These are phyloP conservation scores for Falciphora oryzae DNA, from an alignment of 2,329 filamentous ascomycete species.

Conservation along the genomic window DNA sequence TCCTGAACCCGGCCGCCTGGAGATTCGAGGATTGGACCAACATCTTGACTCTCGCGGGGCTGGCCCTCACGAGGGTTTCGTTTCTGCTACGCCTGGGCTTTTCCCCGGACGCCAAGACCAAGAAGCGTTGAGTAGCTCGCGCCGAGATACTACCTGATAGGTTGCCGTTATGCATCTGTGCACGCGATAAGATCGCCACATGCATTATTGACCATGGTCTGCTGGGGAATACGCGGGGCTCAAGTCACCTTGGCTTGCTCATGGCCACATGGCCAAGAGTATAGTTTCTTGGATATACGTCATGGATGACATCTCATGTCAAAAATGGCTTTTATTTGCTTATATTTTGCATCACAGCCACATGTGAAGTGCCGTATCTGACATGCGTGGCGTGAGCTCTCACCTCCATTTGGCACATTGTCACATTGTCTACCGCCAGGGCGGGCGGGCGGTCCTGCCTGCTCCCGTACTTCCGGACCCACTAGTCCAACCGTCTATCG, in stretches of 20 bases:
- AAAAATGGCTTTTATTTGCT: no score
- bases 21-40: constrained; percentile 31
- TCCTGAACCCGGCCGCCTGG: constrained; percentile 25
- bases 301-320: no score
- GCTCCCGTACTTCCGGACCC: neutral
- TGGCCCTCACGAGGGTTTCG: constrained; percentile 25
- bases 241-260: no score
- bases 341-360: no score
- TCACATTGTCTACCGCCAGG: neutral
- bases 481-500: constrained; percentile 27
- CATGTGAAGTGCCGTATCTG: no score
- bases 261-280: no score
- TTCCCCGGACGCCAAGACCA: constrained; percentile 1
- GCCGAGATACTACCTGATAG: neutral
- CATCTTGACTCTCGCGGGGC: constrained; percentile 25
- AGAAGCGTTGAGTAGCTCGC: neutral
- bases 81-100: constrained; percentile 31
- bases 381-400: neutral
- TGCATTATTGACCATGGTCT: no score
- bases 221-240: no score
- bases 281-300: no score
- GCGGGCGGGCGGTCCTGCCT: constrained; percentile 5
- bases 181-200: no score
- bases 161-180: neutral
- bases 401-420: neutral